phyloP scores from a whole-genome alignment of 179 eudicot genomes.

The Amaranthus tricolor region DNA sequence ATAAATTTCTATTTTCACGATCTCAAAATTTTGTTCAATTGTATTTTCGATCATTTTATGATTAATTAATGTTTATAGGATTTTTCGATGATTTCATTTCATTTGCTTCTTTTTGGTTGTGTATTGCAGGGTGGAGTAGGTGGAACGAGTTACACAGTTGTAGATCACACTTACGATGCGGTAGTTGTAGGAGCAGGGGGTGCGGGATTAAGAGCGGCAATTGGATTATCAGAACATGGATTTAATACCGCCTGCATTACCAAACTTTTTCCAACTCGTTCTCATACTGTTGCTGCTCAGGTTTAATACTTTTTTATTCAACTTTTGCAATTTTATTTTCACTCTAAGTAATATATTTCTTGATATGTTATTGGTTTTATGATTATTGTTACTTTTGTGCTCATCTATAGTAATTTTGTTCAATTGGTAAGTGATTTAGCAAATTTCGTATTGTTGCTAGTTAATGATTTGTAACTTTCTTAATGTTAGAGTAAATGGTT shows the following conservation, averaged over 20 bases:
- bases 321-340: neutral
- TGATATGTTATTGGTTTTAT: neutral
- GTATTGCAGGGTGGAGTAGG: conserved; percentile 42
- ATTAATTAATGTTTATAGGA: neutral
- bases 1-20: conserved; percentile 4
- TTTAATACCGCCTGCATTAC: conserved; percentile 97
- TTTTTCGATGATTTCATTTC: neutral
- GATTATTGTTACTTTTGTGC: neutral
- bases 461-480: no score
- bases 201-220: conserved; percentile 95
- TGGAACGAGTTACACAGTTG: conserved; percentile 66
- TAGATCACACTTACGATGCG: conserved; percentile 97
- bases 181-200: conserved; percentile 99
- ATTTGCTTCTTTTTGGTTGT: neutral
- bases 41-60: neutral
- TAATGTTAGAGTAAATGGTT: no score
- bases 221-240: conserved; percentile 96
- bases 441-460: no score
- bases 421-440: no score
- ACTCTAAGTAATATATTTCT: neutral
- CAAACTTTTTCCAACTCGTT: conserved; percentile 98
- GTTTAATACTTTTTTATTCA: conserved; percentile 24
- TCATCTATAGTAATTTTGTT: neutral
- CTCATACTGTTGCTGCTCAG: conserved; percentile 99
- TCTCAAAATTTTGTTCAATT: neutral